Evolutionary conservation across 345 rosid genomes (phyloP), one percentile per base, ranked within the genome.

Genomic region (Tarenaya hassleriana): DNA sequence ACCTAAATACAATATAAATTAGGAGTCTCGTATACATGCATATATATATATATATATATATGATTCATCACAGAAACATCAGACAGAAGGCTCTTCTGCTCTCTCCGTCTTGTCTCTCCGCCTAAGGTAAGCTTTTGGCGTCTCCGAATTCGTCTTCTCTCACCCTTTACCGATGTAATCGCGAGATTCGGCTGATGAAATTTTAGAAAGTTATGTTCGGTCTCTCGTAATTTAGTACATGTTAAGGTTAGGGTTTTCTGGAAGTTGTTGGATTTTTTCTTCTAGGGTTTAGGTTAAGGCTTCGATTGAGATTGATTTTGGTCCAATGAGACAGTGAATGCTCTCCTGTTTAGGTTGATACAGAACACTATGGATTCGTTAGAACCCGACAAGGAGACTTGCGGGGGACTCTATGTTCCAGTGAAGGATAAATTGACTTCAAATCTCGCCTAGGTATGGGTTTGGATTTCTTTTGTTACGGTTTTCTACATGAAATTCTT

Each of bases 371-470:
- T 55, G 1, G 79, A 69, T 3, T 50, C 61, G 8, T 18, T 55
- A 59, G 82, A 70, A 47, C 61, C 76, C 16, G 82, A 78, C 37
- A 50, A 53, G 41, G 58, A 41, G 41, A 62, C 43, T 11, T 60
- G 57, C 18, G 68, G 71, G 8, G 76, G 75, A 43, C 67, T 76
- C 15, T 61, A 55, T 63, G 15, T 69, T 12, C 76, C 76, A 13
- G 57, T 31, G 14, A 71, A 73, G 59, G 86, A 83, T 58, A 77
- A 70, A 50, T 52, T 66, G 15, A 61, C 73, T 19, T 81, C 69
- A 81, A 70, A 61, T 70, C 78, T 4, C 58, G 60, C 34, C 44
- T 72, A 58, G 88, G 91, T 72, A 64, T 67, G 62, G 12, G n/a
- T 33, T 37, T 14, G 39, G n/a, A n/a, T 39, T 34, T 17, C 42